These are phyloP conservation scores for Cladosporium sp. DNA, from an alignment of 2,329 filamentous ascomycete genomes.

Conservation along the genomic window DNA sequence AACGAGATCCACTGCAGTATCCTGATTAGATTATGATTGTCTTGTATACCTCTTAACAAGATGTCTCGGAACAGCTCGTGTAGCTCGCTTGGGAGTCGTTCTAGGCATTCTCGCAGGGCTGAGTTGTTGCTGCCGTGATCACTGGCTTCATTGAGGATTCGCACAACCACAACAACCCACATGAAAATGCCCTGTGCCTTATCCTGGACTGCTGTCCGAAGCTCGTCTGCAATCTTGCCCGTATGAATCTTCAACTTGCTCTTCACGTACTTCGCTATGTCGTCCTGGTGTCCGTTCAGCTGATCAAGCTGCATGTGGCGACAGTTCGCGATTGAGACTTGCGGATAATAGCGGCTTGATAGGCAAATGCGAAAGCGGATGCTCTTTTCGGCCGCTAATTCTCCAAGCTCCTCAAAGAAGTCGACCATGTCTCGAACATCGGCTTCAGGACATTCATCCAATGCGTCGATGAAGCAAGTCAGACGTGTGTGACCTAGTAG, in stretches of 20 bases:
- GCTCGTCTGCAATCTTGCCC: not conserved
- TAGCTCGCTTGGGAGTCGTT: not conserved
- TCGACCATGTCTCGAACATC: slow-evolving; percentile 36
- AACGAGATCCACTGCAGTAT: slow-evolving; percentile 55
- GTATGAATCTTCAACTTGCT: not conserved
- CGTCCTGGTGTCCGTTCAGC: not conserved
- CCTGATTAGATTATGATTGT: slow-evolving; percentile 21
- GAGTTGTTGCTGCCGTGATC: slow-evolving; percentile 3
- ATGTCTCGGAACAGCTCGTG: slow-evolving; percentile 11
- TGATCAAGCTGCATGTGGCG: not conserved
- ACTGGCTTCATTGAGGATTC: slow-evolving; percentile 7
- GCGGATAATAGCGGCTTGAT: slow-evolving; percentile 41
- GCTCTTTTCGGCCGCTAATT: not conserved
- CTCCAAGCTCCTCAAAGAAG: slow-evolving; percentile 33
- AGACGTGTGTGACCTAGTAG: slow-evolving; percentile 27
- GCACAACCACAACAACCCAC: slow-evolving; percentile 13
- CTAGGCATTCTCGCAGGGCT: not conserved
- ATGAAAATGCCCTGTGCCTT: slow-evolving; percentile 12
- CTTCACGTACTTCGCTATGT: not conserved
- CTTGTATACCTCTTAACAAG: not conserved
- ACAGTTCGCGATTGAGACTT: not conserved
- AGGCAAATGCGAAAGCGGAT: slow-evolving; percentile 33
- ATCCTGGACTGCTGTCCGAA: not conserved
- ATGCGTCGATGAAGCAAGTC: slow-evolving; percentile 41
- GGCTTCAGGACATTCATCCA: slow-evolving; percentile 43